These are phyloP conservation scores for Dothistroma septosporum DNA, from an alignment of 2,329 filamentous ascomycete species.

Conservation along the genomic window DNA sequence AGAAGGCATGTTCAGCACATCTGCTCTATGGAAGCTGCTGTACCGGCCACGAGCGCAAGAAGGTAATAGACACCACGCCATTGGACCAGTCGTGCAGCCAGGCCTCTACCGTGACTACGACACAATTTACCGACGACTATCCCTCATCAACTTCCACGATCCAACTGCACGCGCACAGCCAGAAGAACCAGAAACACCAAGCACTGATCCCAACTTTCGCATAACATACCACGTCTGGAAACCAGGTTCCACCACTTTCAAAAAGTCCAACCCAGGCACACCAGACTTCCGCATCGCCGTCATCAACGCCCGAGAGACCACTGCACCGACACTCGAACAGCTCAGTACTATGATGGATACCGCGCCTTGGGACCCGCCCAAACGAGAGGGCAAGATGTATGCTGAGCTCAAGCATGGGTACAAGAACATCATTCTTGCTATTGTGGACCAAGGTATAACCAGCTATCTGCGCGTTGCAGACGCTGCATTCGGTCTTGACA, in stretches of 20 bases:
- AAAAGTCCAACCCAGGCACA: conserved; percentile 70
- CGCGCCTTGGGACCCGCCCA: conserved; percentile 63
- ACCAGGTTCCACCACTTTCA: conserved; percentile 59
- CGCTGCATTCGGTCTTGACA: conserved; percentile 69
- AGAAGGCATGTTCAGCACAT: conserved; percentile 32
- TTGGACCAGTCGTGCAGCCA: conserved; percentile 46
- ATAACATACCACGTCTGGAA: conserved; percentile 83
- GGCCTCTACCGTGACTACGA: conserved; percentile 54
- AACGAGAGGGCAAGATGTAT: conserved; percentile 56
- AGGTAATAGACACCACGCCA: conserved; percentile 29
- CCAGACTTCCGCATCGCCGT: conserved; percentile 86
- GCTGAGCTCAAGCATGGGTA: conserved; percentile 78
- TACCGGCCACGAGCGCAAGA: conserved; percentile 8
- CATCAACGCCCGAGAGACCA: conserved; percentile 67
- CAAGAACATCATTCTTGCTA: conserved; percentile 76
- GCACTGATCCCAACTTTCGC: conserved; percentile 54
- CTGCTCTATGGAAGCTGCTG: conserved; percentile 17
- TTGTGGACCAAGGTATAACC: conserved; percentile 84
- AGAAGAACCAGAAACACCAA: conserved; percentile 31
- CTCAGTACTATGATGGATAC: conserved; percentile 67
- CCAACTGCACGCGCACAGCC: conserved; percentile 40
- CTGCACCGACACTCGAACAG: conserved; percentile 69
- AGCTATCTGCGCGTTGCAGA: conserved; percentile 83
- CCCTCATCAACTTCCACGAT: conserved; percentile 68
- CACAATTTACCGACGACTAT: conserved; percentile 71